A percentile compares a stretch with the other conserved stretches of the same genome.
Conservation (phyloP, 176 grass and related monocot species). For the Lolium perenne region DNA sequence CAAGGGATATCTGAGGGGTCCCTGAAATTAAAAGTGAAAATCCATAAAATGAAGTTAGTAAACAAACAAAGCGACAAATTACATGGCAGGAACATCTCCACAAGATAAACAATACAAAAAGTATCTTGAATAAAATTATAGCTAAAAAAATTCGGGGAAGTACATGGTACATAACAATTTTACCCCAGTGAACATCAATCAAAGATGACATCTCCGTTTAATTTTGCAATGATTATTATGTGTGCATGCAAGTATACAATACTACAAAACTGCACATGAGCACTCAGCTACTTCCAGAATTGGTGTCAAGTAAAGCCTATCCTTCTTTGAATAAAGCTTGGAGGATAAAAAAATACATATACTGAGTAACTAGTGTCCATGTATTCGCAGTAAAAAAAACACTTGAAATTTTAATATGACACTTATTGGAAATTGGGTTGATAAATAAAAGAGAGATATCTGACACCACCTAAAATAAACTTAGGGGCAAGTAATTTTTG, state of each 20-base stretch:
- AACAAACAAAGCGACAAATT: conserved; percentile 19
- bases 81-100: background rate
- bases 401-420: background rate
- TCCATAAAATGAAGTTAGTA: background rate
- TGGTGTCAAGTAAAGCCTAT: background rate
- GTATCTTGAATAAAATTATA: conserved; percentile 14
- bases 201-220: background rate
- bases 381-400: background rate
- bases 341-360: background rate
- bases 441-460: background rate
- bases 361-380: background rate
- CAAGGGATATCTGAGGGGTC: conserved; percentile 84
- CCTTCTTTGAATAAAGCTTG: background rate
- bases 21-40: conserved; percentile 47
- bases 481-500: background rate
- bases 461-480: background rate
- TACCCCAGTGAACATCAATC: background rate
- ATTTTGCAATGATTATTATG: background rate
- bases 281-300: conserved; percentile 5
- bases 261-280: background rate
- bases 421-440: background rate
- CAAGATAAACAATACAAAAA: conserved; percentile 24
- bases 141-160: background rate
- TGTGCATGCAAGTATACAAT: background rate
- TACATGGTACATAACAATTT: background rate